phyloP scores from a whole-genome alignment of 768 basidiomycete genomes.

The Amanita subjunquillea region DNA sequence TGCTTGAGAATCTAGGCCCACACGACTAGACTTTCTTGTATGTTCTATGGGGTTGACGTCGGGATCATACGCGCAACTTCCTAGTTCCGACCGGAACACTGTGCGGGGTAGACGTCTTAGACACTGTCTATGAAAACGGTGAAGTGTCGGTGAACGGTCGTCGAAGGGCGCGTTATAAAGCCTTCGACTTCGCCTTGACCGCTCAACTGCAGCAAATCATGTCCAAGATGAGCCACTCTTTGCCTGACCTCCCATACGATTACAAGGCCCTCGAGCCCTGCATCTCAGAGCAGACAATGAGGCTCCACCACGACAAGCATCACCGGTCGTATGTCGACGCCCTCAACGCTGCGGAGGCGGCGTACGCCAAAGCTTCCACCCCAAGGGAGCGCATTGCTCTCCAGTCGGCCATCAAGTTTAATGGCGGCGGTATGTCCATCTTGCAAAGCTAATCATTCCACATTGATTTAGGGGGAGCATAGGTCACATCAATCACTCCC shows the following conservation, averaged over 20 bases:
- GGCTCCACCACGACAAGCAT: slow-evolving; percentile 89
- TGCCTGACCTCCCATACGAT: slow-evolving; percentile 66
- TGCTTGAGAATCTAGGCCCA: too few species aligned
- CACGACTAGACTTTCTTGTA: too few species aligned
- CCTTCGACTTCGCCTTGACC: neutral
- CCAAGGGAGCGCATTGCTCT: slow-evolving; percentile 80
- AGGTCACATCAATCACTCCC: slow-evolving; percentile 90
- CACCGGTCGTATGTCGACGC: slow-evolving; percentile 92
- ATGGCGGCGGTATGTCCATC: slow-evolving; percentile 71
- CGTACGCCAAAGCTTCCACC: slow-evolving; percentile 54
- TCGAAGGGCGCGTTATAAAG: neutral
- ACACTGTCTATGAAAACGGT: too few species aligned
- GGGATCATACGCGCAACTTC: too few species aligned
- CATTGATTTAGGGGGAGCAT: neutral
- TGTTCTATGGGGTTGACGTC: too few species aligned
- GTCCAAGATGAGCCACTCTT: slow-evolving; percentile 34
- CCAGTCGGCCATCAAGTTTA: slow-evolving; percentile 89
- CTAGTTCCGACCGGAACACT: too few species aligned
- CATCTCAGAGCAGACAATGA: slow-evolving; percentile 89
- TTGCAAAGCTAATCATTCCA: neutral
- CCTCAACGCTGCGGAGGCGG: slow-evolving; percentile 81
- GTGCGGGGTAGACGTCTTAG: too few species aligned
- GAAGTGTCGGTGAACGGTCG: too few species aligned
- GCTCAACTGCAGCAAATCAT: neutral
- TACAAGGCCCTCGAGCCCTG: slow-evolving; percentile 90